phyloP scores from a whole-genome alignment of 2,329 filamentous ascomycete species.

The Rugonectria rugulosa region DNA sequence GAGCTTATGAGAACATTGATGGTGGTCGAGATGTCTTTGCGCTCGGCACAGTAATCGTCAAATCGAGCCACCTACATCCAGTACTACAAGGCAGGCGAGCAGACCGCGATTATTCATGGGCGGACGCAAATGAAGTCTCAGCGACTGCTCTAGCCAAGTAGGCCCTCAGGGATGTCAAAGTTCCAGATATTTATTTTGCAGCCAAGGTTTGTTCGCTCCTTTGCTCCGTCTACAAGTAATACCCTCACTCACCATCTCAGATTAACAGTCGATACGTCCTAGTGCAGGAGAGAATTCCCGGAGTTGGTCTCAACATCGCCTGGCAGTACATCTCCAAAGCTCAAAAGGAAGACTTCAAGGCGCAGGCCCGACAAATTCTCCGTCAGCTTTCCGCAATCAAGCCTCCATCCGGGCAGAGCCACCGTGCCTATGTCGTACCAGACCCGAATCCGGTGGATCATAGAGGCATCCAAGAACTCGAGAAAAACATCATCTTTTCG shows the following conservation, averaged over 20 bases:
- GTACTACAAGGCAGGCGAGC: too few species aligned
- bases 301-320: conserved; percentile 46
- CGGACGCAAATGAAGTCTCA: conserved; percentile 50
- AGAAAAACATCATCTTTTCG: conserved; percentile 44
- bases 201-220: conserved; percentile 43
- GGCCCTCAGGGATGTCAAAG: conserved; percentile 38
- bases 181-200: conserved; percentile 49
- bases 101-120: conserved; percentile 47
- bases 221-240: neutral
- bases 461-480: conserved; percentile 40
- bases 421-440: conserved; percentile 57
- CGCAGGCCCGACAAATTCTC: conserved; percentile 45
- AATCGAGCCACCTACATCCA: conserved; percentile 47
- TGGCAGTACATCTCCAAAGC: conserved; percentile 44
- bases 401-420: conserved; percentile 18
- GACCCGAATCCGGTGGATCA: conserved; percentile 69
- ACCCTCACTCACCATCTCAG: conserved; percentile 28
- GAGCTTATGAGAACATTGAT: too few species aligned
- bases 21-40: conserved; percentile 52
- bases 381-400: conserved; percentile 38
- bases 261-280: conserved; percentile 46
- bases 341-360: conserved; percentile 45
- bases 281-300: conserved; percentile 49
- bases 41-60: conserved; percentile 49
- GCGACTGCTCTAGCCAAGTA: conserved; percentile 43